Conservation (phyloP, 1,139 yeast genomes). For the Geotrichum klebahnii region DNA sequence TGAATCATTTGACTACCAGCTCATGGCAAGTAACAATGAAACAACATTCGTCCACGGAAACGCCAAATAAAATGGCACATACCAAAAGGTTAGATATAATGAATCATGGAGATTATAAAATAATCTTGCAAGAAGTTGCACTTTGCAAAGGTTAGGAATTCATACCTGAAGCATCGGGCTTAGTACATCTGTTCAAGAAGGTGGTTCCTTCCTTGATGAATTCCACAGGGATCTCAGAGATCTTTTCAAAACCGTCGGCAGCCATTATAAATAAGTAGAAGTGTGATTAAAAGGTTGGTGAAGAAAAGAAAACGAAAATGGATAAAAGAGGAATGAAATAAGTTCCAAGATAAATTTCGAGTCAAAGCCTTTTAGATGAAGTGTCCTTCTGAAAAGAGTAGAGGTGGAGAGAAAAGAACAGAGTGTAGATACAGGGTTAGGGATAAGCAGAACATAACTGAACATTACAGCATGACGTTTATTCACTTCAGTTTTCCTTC, state of each 20-base stretch:
- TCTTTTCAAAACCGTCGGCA: slow-evolving; percentile 55
- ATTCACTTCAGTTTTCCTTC: not conserved
- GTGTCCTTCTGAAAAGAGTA: not conserved
- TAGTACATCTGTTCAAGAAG: slow-evolving; percentile 85
- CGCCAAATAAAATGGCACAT: too few relatives aligned
- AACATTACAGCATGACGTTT: not conserved
- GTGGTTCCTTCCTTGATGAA: slow-evolving; percentile 88
- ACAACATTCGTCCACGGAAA: too few relatives aligned
- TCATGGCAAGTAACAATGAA: too few relatives aligned
- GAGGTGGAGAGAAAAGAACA: not conserved
- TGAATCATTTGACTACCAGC: too few relatives aligned
- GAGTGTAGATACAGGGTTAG: slow-evolving; percentile 1
- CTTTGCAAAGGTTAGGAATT: too few relatives aligned
- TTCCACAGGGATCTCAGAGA: slow-evolving; percentile 85
- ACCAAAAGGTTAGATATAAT: too few relatives aligned
- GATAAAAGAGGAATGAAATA: not conserved
- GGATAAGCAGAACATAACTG: not conserved
- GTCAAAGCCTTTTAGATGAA: not conserved
- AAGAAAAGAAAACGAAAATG: not conserved
- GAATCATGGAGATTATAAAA: too few relatives aligned
- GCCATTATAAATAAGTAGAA: slow-evolving; percentile 27
- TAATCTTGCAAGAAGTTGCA: too few relatives aligned
- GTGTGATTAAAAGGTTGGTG: not conserved
- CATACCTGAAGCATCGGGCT: slow-evolving; percentile 80
- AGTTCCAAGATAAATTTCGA: not conserved